Base-by-base conservation (phyloP, 2,329 filamentous ascomycete species). In the Saccharata proteae region DNA sequence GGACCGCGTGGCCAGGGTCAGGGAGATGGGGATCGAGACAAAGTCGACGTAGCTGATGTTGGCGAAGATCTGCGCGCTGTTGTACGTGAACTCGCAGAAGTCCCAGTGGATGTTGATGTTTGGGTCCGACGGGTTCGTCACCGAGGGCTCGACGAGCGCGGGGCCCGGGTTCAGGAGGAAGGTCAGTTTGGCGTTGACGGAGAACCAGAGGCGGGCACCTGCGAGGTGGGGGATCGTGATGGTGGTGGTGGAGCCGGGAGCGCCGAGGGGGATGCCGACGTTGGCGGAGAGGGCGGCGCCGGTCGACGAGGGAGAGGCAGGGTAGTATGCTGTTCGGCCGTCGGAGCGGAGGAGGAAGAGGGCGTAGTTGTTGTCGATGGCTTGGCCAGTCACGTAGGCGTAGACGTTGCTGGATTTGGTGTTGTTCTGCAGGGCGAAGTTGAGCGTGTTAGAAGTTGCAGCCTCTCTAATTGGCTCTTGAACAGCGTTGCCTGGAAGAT, bases 1-100 rank as follows among this genome's bases (percentile, higher is more conserved):
- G 18, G 49, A 47, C 0, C 49, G 45, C 37, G 54, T 56, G 27
- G 55, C 43, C 11, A 59, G 38, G 4, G 46, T 57, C 58, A 42
- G 78, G 49, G 43, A 57, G 16, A 66, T 54, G 0, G 57, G 63
- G 3, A 65, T 51, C 29, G 53, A 58, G 38, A 84, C 69, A 54
- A 86, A 86, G 58, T 86, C 80, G 32, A 86, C 81, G 49, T 79
- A 77, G 39, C 66, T 73, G 43, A 86, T 75, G 36, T 67, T 67
- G 19, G 61, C 62, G 35, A 64, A 67, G 12, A 67, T 44, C 37
- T 65, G 61, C 3, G 46, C 35, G 35, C 58, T 49, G 38, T 65
- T 65, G 43, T 56, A 55, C 2, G 62, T 67, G 43, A 65, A 65
- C 34, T 67, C 62, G 31, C 48, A 52, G 36, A 65, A 66, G 2